A percentile compares a stretch with the other conserved stretches of the same genome.
Conservation (phyloP, 306 rosid species). For the Vigna unguiculata region DNA sequence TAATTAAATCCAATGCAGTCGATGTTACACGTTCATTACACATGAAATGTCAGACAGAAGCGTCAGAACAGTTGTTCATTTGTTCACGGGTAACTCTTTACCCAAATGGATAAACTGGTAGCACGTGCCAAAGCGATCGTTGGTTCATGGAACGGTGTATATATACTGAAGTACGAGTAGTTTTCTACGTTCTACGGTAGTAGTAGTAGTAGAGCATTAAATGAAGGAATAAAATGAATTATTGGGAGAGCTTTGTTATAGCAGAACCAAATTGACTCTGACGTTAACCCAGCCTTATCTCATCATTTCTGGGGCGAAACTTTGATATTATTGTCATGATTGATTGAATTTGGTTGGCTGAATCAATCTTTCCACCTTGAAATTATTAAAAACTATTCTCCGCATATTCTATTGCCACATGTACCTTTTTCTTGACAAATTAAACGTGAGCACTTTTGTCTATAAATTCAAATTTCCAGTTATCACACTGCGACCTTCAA, state of each 20-base stretch:
- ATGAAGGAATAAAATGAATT: conserved; percentile 1
- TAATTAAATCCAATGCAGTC: not conserved
- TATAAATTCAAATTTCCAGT: not conserved
- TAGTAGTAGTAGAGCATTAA: not conserved
- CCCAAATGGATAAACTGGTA: not conserved
- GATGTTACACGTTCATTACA: conserved; percentile 13
- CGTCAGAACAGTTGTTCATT: conserved; percentile 27
- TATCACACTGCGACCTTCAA: not conserved
- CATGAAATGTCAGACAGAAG: conserved; percentile 28
- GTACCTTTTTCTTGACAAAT: not conserved
- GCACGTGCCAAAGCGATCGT: conserved; percentile 38
- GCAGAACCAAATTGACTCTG: not conserved
- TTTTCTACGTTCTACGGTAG: not conserved
- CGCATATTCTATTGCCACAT: not conserved
- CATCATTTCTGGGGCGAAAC: not conserved
- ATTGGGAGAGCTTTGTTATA: not conserved
- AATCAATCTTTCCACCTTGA: not conserved
- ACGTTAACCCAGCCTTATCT: not conserved
- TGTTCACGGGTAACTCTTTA: conserved; percentile 37
- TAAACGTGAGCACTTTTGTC: not conserved
- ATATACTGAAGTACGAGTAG: not conserved
- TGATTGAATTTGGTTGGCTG: not conserved
- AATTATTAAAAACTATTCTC: conserved; percentile 1
- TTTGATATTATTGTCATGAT: not conserved
- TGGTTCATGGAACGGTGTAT: not conserved